phyloP scores from a whole-genome alignment of 495 filamentous ascomycete genomes.

The Tuber calosporum region DNA sequence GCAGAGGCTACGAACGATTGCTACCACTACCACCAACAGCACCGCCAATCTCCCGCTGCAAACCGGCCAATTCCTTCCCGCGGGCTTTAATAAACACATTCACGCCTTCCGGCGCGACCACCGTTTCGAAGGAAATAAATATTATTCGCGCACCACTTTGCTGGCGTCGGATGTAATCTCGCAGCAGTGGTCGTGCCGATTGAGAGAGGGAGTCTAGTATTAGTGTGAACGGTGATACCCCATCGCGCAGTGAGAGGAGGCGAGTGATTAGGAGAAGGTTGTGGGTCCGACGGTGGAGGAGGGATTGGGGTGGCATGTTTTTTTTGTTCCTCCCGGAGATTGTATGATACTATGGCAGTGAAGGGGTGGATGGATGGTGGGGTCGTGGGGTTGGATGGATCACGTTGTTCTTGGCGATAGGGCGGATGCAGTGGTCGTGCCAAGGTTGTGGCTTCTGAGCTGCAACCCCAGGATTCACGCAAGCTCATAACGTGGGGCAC shows the following conservation, averaged over 20 bases:
- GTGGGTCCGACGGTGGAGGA: constrained; percentile 71
- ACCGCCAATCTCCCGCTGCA: constrained; percentile 55
- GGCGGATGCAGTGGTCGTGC: too few relatives aligned
- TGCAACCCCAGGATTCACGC: too few relatives aligned
- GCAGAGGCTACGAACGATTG: constrained; percentile 39
- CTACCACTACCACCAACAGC: constrained; percentile 44
- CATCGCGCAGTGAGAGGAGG: constrained; percentile 67
- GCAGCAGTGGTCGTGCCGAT: constrained; percentile 60
- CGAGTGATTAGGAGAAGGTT: constrained; percentile 81
- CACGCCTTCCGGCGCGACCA: constrained; percentile 51
- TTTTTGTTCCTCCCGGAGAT: not conserved
- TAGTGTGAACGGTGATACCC: constrained; percentile 75
- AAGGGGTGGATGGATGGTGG: not conserved
- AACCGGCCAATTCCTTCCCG: constrained; percentile 49
- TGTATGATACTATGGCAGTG: not conserved
- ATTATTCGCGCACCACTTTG: constrained; percentile 51
- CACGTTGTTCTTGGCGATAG: not conserved
- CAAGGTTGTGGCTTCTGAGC: too few relatives aligned
- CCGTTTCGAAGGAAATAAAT: constrained; percentile 70
- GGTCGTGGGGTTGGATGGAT: constrained; percentile 13
- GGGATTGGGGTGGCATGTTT: constrained; percentile 35
- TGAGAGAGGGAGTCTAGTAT: constrained; percentile 82
- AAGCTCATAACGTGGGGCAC: too few relatives aligned
- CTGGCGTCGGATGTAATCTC: constrained; percentile 60
- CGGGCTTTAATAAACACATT: constrained; percentile 60